Conservation (phyloP, 257 asterid species). For the Ilex aquifolium region DNA sequence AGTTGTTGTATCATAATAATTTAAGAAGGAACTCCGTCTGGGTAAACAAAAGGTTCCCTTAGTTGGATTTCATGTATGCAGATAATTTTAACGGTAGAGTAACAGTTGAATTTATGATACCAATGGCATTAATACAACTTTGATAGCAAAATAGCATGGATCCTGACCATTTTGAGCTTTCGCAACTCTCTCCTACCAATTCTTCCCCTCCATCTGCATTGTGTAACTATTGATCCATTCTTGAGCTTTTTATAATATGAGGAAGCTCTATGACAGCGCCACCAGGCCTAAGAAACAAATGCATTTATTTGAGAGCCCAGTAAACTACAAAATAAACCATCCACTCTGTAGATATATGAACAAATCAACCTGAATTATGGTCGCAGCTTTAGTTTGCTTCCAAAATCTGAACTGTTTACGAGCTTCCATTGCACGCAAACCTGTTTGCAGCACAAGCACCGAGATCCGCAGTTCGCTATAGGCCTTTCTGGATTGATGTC, state of each 20-base stretch:
- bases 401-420: slow-evolving; percentile 46
- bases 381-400: slow-evolving; percentile 81
- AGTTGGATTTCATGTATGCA: too few species aligned
- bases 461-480: slow-evolving; percentile 45
- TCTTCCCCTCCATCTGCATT: slow-evolving; percentile 89
- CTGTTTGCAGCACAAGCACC: slow-evolving; percentile 76
- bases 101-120: neutral
- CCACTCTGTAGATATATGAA: slow-evolving; percentile 5
- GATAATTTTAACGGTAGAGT: too few species aligned
- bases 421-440: slow-evolving; percentile 73
- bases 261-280: slow-evolving; percentile 76
- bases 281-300: slow-evolving; percentile 53
- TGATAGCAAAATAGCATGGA: slow-evolving; percentile 18
- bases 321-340: slow-evolving; percentile 14
- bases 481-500: slow-evolving; percentile 55
- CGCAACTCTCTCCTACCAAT: slow-evolving; percentile 70
- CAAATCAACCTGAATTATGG: slow-evolving; percentile 62
- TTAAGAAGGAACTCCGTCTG: too few species aligned
- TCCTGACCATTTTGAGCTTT: slow-evolving; percentile 81
- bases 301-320: slow-evolving; percentile 18
- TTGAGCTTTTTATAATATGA: slow-evolving; percentile 57
- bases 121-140: slow-evolving; percentile 6
- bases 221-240: slow-evolving; percentile 66
- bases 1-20: too few species aligned
- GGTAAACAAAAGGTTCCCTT: too few species aligned